phyloP scores from a whole-genome alignment of 345 rosid genomes.

The Corymbia maculata region DNA sequence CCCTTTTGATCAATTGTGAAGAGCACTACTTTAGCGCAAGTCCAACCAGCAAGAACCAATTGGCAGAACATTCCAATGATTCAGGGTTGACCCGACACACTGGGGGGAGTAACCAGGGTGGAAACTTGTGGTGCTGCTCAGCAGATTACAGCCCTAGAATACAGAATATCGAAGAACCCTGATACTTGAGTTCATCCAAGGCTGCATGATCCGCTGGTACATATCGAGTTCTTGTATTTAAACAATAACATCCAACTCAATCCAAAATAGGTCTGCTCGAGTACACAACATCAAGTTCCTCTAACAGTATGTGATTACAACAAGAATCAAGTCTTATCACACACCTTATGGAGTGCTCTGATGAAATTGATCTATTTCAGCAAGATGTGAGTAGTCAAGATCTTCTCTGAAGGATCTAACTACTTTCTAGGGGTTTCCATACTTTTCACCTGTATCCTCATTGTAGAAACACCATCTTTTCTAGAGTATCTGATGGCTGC shows the following conservation, averaged over 20 bases:
- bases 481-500: neutral
- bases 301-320: neutral
- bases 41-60: neutral
- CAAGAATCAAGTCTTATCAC: neutral
- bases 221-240: neutral
- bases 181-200: neutral
- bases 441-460: neutral
- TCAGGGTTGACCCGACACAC: neutral
- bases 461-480: neutral
- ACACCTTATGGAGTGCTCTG: neutral
- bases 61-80: neutral
- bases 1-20: neutral
- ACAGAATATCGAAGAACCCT: neutral
- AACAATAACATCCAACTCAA: neutral
- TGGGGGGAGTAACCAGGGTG: neutral
- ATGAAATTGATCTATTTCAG: neutral
- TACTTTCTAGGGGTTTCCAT: neutral
- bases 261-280: neutral
- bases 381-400: neutral
- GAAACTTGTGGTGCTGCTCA: neutral
- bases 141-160: neutral
- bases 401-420: neutral
- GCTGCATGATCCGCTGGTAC: neutral
- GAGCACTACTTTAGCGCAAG: neutral
- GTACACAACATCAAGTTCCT: neutral